These are phyloP conservation scores for Penicillium nucicola DNA, from an alignment of 495 filamentous ascomycete species.

Conservation along the genomic window DNA sequence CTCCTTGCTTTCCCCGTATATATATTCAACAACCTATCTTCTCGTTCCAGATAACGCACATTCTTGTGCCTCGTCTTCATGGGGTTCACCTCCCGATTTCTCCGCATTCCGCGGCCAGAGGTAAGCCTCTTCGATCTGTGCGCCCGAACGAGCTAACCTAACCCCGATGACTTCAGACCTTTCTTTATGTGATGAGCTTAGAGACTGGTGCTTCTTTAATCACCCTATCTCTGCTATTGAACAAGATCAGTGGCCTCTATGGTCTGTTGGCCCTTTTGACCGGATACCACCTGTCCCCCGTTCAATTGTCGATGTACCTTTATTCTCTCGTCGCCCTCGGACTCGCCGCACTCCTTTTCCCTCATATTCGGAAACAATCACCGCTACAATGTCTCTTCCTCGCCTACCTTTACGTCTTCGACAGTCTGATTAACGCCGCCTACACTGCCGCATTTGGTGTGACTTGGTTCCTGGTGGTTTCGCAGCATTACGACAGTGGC, in stretches of 20 bases:
- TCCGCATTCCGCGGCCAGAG: slow-evolving; percentile 59
- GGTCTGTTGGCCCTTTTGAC: slow-evolving; percentile 82
- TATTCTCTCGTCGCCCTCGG: slow-evolving; percentile 70
- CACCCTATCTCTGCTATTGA: slow-evolving; percentile 73
- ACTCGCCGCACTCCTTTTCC: slow-evolving; percentile 58
- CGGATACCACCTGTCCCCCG: slow-evolving; percentile 62
- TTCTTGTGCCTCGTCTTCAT: slow-evolving; percentile 24
- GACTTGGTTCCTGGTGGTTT: slow-evolving; percentile 75
- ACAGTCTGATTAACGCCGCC: slow-evolving; percentile 70
- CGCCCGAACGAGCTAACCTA: slow-evolving; percentile 18
- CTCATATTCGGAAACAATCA: slow-evolving; percentile 65
- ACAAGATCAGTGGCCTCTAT: slow-evolving; percentile 85
- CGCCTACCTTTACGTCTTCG: slow-evolving; percentile 75
- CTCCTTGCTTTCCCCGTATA: slow-evolving; percentile 6
- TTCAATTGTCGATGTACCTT: slow-evolving; percentile 79
- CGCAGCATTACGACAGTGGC: slow-evolving; percentile 49
- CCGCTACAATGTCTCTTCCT: slow-evolving; percentile 68
- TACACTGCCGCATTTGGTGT: slow-evolving; percentile 78
- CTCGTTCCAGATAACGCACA: slow-evolving; percentile 5
- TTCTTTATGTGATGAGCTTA: slow-evolving; percentile 80
- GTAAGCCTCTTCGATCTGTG: slow-evolving; percentile 29
- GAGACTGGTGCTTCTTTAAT: slow-evolving; percentile 81
- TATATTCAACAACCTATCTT: slow-evolving; percentile 17
- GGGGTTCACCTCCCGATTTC: slow-evolving; percentile 46
- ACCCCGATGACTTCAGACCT: slow-evolving; percentile 54